A percentile compares a stretch with the other conserved stretches of the same genome.
These are phyloP conservation scores for Carpinus fangiana DNA, from an alignment of 306 rosid genomes.

Conservation along the genomic window DNA sequence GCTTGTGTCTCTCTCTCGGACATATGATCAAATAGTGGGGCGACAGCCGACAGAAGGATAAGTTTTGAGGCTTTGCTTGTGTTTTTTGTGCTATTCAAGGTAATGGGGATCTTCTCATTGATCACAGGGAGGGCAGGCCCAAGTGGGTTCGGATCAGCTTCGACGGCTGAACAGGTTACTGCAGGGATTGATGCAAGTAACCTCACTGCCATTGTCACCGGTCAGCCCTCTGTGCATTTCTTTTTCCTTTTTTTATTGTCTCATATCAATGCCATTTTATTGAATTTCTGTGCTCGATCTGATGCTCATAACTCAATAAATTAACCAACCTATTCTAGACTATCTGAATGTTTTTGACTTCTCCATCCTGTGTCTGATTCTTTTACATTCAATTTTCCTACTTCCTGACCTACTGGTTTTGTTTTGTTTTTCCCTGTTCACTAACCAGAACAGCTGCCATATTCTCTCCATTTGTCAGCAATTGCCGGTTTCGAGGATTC, in stretches of 20 bases:
- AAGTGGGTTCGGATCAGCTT: slow-evolving; percentile 87
- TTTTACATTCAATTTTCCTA: too few relatives aligned
- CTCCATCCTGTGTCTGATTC: too few relatives aligned
- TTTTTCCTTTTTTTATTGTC: background rate
- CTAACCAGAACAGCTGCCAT: too few relatives aligned
- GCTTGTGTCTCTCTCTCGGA: background rate
- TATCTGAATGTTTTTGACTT: too few relatives aligned
- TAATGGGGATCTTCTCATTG: slow-evolving; percentile 52
- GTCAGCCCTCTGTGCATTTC: slow-evolving; percentile 27
- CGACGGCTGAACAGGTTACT: slow-evolving; percentile 82
- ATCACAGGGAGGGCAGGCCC: slow-evolving; percentile 68
- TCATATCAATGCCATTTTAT: background rate
- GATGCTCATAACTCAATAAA: too few relatives aligned
- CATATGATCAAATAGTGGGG: background rate
- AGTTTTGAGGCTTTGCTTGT: background rate
- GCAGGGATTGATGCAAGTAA: slow-evolving; percentile 67
- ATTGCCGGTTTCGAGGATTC: too few relatives aligned
- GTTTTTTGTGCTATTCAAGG: background rate
- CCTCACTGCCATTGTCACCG: slow-evolving; percentile 79
- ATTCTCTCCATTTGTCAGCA: too few relatives aligned
- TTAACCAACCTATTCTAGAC: too few relatives aligned
- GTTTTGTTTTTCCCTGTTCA: too few relatives aligned
- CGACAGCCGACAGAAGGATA: slow-evolving; percentile 1
- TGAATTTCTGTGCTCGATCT: too few relatives aligned
- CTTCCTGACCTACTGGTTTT: too few relatives aligned